Evolutionary conservation across 2,329 filamentous ascomycete species (phyloP), one percentile per base, ranked within the genome.

Genomic region (Stagonosporopsis vannaccii): DNA sequence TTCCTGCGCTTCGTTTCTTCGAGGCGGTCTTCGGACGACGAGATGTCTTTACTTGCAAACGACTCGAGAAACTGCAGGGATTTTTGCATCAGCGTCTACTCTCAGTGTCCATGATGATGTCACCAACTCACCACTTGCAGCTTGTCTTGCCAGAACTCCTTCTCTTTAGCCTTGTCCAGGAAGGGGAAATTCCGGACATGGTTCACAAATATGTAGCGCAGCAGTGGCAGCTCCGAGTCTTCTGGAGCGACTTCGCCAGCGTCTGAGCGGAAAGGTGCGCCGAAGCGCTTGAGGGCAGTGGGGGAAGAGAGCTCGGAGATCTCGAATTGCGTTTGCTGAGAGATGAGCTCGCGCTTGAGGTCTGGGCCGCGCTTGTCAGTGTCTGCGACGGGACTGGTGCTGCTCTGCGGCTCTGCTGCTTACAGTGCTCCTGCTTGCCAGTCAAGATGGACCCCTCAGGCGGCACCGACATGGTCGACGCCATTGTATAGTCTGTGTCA

Each of bases 121-220:
- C 37, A 48, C 46, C 39, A 87, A 87, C 90, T 66, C 79, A 96
- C 91, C 73, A 93, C 86, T 81, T 99, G 95, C 58, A 99, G 81
- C 77, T 96, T 98, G 74, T 98, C 92, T 79, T 99, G 95, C 95
- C 95, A 99, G 72, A 99, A 99, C 78, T 99, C 95, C 84, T 98
- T 97, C 84, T 99, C 95, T 71, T 87, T 90, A 20, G 95, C 95
- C 82, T 96, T 92, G 78, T 99, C 92, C 62, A 99, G 85, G 73
- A 99, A 99, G 1, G 95, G 95, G 70, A 99, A 99, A 70, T 98
- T 96, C 71, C 95, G 92, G 57, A 99, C 87, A 87, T 98, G 93
- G 74, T 98, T 90, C 51, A 98, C 95, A 74, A 99, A 99, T 71
- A 99, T 97, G 79, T 95, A 98, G 63, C 95, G 87, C 59, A 99